Percentiles rank a stretch among this genome's conserved stretches.
Conservation (phyloP, 1,284 basidiomycete species). For the Austropuccinia psidii region DNA sequence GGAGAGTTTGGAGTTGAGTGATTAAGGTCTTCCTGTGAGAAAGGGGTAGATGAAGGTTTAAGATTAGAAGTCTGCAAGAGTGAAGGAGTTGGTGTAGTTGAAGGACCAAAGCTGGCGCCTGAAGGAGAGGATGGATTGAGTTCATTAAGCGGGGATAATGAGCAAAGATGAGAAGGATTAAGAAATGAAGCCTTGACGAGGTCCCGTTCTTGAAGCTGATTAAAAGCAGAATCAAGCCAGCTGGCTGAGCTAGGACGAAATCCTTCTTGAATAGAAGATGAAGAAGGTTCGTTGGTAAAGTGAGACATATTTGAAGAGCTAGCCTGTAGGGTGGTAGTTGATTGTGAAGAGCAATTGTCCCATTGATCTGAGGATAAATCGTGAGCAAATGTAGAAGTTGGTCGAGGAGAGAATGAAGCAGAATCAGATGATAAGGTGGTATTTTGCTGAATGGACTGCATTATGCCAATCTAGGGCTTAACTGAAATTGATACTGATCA, state of each 20-base stretch:
- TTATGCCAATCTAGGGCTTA: no score
- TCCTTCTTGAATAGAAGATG: no score
- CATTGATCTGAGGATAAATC: no score
- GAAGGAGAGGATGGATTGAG: slow-evolving; percentile 28
- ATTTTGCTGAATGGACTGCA: no score
- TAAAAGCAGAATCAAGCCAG: background rate
- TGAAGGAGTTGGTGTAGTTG: background rate
- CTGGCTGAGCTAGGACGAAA: slow-evolving; percentile 12
- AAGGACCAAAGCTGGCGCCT: slow-evolving; percentile 24
- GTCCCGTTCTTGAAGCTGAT: background rate
- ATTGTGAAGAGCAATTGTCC: no score
- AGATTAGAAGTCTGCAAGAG: background rate
- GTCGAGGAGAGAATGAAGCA: no score
- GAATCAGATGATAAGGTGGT: no score
- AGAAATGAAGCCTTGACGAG: slow-evolving; percentile 6
- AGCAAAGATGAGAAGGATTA: slow-evolving; percentile 1
- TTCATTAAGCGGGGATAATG: slow-evolving; percentile 24
- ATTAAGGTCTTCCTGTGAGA: slow-evolving; percentile 1
- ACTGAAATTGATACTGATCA: no score
- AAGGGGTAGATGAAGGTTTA: background rate
- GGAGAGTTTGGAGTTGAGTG: background rate
- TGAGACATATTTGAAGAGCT: no score
- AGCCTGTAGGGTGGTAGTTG: no score
- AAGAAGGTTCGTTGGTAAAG: no score
- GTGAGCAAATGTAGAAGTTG: no score